Percentiles rank a stretch among this genome's conserved stretches.
Evolutionary conservation across 306 rosid species (phyloP).

Genomic region (Ceratonia siliqua): DNA sequence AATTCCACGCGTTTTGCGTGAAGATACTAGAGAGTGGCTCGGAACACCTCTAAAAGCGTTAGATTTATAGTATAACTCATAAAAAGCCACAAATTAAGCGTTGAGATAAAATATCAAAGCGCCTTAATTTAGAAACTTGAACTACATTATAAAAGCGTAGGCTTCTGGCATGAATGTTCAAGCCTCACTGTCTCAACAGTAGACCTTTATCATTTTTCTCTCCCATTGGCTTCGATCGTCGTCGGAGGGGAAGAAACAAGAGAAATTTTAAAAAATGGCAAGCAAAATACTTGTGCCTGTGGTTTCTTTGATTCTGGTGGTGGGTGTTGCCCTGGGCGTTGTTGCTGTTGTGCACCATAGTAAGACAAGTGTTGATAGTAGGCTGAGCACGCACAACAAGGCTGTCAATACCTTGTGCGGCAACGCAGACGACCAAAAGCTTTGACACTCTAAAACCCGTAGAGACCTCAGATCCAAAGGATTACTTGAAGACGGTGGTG

Average conservation of each 20-base stretch:
- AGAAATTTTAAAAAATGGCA: conserved; percentile 1
- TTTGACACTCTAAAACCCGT: conserved; percentile 35
- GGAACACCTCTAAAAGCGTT: no score
- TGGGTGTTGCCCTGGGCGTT: conserved; percentile 46
- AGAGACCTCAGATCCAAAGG: conserved; percentile 39
- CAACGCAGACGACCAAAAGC: conserved; percentile 21
- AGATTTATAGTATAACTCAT: not conserved
- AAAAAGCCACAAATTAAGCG: not conserved
- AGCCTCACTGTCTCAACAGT: no score
- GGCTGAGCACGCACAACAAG: conserved; percentile 28
- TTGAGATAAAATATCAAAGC: not conserved
- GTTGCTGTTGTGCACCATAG: conserved; percentile 18
- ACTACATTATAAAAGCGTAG: not conserved
- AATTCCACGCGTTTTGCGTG: no score
- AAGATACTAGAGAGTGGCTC: no score
- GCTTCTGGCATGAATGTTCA: no score
- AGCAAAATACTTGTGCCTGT: conserved; percentile 37
- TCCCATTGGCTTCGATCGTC: not conserved
- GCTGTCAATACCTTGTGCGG: conserved; percentile 37
- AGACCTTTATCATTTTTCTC: not conserved
- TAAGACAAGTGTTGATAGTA: not conserved
- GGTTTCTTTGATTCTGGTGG: conserved; percentile 45
- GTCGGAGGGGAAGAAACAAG: not conserved
- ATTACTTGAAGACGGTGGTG: conserved; percentile 35
- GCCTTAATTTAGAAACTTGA: not conserved